Evolutionary conservation across 2,329 filamentous ascomycete species (phyloP), one percentile per base, ranked within the genome.

Genomic region (Phialophora verrucosa): DNA sequence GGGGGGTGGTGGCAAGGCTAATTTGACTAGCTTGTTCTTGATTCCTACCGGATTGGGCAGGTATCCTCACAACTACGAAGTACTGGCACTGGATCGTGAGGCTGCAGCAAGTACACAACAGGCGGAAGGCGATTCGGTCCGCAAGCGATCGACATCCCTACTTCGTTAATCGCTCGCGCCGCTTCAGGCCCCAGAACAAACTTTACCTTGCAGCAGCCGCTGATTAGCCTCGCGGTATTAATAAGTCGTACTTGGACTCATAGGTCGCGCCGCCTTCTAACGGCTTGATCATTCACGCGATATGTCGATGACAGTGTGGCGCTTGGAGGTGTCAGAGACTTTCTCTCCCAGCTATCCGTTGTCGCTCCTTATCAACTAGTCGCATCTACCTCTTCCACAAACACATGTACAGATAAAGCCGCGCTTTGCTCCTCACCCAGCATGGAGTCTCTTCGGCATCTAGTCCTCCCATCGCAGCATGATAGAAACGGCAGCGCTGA

Each of bases 401-500:
- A 42, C 14, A 5, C 14, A 5, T 17, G 35, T 8, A 6, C 12
- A 14, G 35, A 42, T 17, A 17, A 3, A 42, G 14, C 38, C 38
- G 6, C 38, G 38, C 17, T 17, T 17, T 42, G 38, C 14, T 12
- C 10, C 3, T 17, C 38, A 20, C 25, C 3, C 20, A 51, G 23
- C 10, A 65, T 65, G 63, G 63, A 65, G 47, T 59, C 64, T 17
- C 58, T 62, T 23, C 59, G 64, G 17, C 64, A 62, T 29, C 42
- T 59, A 4, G 23, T 29, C 38, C 59, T 50, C 12, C 59, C 51
- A 42, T 31, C 17, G 38, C 38, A 14, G 38, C 38, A 42, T 17
- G 38, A 42, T 42, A 42, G 38, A 17, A 42, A 42, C 38, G 38
- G 38, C 38, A 42, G 38, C 38, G 17, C 14, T 6, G 38, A 17